Evolutionary conservation across 129 eudicot genomes (phyloP).

Genomic region (Glebionis coronaria): DNA sequence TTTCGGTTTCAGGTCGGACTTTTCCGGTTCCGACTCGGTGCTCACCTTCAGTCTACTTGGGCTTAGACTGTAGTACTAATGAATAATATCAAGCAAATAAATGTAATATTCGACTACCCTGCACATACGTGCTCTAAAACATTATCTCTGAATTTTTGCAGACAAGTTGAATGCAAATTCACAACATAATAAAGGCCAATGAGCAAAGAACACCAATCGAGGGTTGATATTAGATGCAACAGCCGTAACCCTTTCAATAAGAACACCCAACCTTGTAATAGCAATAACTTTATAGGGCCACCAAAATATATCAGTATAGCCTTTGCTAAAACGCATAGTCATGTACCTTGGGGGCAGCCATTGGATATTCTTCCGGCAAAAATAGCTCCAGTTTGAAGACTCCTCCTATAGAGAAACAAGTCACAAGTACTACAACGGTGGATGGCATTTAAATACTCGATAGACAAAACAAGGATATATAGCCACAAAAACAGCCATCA

Average conservation of each 20-base stretch:
- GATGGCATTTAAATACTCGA: too few relatives aligned
- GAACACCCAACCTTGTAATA: not conserved
- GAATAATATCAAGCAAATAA: too few relatives aligned
- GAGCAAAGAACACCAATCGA: not conserved
- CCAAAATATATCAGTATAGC: not conserved
- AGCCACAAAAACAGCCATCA: not conserved
- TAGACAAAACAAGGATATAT: not conserved
- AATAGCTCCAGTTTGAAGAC: conserved; percentile 93
- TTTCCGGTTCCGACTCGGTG: too few relatives aligned
- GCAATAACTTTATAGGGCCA: not conserved
- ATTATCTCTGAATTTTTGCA: not conserved
- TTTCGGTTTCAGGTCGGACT: too few relatives aligned
- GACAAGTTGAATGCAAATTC: not conserved
- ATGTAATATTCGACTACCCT: too few relatives aligned
- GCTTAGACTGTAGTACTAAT: too few relatives aligned
- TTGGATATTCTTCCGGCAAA: conserved; percentile 95
- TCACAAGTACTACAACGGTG: too few relatives aligned
- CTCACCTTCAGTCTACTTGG: too few relatives aligned
- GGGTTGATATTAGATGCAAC: not conserved
- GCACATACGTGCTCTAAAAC: too few relatives aligned
- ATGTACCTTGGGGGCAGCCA: conserved; percentile 96
- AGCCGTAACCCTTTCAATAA: not conserved
- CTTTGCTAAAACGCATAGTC: conserved; percentile 2
- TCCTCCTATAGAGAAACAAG: not conserved
- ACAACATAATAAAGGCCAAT: not conserved